Base-by-base conservation (phyloP, 495 filamentous ascomycete species). In the Penicillium soppii region DNA sequence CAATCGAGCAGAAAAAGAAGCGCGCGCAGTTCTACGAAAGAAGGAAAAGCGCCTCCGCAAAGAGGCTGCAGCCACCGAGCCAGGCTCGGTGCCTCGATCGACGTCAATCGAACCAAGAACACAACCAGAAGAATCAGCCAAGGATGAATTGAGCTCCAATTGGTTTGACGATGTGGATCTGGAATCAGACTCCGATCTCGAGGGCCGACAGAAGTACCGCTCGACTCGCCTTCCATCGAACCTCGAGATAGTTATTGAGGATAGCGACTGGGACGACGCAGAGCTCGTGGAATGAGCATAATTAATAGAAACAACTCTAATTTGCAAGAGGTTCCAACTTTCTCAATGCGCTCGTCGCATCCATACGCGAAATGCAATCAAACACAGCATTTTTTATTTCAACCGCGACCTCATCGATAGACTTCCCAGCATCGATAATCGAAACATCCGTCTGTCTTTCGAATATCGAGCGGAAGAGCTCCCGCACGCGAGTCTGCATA, bases 401-500 rank as follows among this genome's bases (percentile, higher is more conserved):
- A 47, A 75, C 73, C 21, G 86, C 80, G 3, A 85, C 80, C 38
- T 80, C 76, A 32, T 81, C 71, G 33, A 85, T 68, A 0, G 77
- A 47, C 17, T 63, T 63, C 2, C 76, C 79, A 2, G 80, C 83
- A 69, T 86, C 75, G 36, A 87, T 67, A 1, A 71, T 49, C 16
- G 46, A 52, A 12, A 76, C 67, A 35, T 74, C 67, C 39, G 66
- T 62, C 35, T 73, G 71, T 38, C 64, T 54, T 36, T 66, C 59
- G 25, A 79, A 67, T 12, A 81, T 50, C 0, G 71, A 63, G 23
- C 69, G 59, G 58, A 96, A 98, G 27, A 92, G 57, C 52, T 85
- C 79, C 29, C 89, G 74, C 27, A 97, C 94, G 21, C 83, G 81
- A 27, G 73, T 75, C 67, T 97, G 94, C 84, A 96, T 89, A 57